These are phyloP conservation scores for Cytospora piceae DNA, from an alignment of 2,329 filamentous ascomycete genomes.

Conservation along the genomic window DNA sequence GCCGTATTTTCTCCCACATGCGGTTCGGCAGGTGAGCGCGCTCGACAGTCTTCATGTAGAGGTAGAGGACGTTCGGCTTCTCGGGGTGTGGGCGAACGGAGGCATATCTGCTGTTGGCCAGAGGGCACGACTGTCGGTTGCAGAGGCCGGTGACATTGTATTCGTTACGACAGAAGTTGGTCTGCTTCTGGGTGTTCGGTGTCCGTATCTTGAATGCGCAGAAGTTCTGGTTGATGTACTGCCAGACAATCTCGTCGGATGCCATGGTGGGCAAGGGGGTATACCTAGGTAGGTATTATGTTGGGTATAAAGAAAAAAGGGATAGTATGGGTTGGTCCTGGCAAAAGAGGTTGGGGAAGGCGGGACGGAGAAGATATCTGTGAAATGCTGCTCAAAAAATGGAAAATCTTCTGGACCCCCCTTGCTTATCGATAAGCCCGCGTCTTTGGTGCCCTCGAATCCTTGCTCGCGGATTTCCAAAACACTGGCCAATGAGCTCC, in stretches of 20 bases:
- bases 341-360: conserved; percentile 17
- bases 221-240: conserved; percentile 66
- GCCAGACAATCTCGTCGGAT: conserved; percentile 97
- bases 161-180: conserved; percentile 92
- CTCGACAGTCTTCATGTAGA: conserved; percentile 96
- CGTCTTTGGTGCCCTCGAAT: conserved; percentile 19
- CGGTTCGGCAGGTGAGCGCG: conserved; percentile 86
- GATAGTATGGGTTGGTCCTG: conserved; percentile 1
- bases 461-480: conserved; percentile 25
- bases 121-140: conserved; percentile 85
- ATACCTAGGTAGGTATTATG: neutral
- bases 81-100: conserved; percentile 81
- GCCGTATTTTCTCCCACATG: conserved; percentile 91
- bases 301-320: neutral
- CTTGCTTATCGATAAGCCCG: conserved; percentile 28
- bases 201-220: conserved; percentile 90
- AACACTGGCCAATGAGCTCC: conserved; percentile 10
- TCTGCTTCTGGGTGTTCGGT: conserved; percentile 69
- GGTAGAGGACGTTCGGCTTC: conserved; percentile 63
- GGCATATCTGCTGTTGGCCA: conserved; percentile 91
- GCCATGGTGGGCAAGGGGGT: conserved; percentile 62
- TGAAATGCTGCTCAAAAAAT: conserved; percentile 27
- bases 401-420: conserved; percentile 24
- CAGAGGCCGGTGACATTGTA: conserved; percentile 85
- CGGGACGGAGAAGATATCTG: conserved; percentile 16